Percentiles rank a stretch among this genome's conserved stretches.
Conservation (phyloP, 495 filamentous ascomycete species). For the Cudoniella acicularis region DNA sequence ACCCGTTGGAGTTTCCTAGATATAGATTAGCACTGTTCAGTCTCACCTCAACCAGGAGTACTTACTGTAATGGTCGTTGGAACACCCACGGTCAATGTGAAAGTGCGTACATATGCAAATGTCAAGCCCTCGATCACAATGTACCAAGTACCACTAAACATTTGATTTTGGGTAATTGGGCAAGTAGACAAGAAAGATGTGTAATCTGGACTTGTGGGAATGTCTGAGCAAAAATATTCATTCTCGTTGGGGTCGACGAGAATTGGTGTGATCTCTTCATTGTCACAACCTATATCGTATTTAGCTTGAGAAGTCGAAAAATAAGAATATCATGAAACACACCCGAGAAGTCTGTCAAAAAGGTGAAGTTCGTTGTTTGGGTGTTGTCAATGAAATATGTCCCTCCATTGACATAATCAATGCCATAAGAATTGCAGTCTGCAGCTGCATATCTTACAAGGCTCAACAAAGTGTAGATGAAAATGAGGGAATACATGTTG, state of each 20-base stretch:
- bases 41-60: not conserved
- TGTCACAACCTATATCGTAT: constrained; percentile 23
- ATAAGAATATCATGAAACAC: not conserved
- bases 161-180: not conserved
- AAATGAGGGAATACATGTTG: not conserved
- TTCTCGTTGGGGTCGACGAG: constrained; percentile 28
- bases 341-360: constrained; percentile 6
- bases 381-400: constrained; percentile 30
- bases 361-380: constrained; percentile 26
- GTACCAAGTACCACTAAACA: not conserved
- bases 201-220: constrained; percentile 22
- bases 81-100: not conserved
- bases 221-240: constrained; percentile 26
- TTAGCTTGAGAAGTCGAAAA: not conserved
- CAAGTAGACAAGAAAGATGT: constrained; percentile 3
- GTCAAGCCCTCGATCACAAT: constrained; percentile 1
- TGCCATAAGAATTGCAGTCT: constrained; percentile 14
- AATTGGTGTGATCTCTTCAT: constrained; percentile 26
- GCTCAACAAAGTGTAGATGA: not conserved
- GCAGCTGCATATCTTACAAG: not conserved
- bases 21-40: not conserved
- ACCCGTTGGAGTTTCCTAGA: not conserved
- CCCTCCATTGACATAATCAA: constrained; percentile 32
- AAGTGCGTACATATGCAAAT: not conserved
- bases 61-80: not conserved